Evolutionary conservation across 1,284 basidiomycete genomes (phyloP).

Genomic region (Tilletia indica): DNA sequence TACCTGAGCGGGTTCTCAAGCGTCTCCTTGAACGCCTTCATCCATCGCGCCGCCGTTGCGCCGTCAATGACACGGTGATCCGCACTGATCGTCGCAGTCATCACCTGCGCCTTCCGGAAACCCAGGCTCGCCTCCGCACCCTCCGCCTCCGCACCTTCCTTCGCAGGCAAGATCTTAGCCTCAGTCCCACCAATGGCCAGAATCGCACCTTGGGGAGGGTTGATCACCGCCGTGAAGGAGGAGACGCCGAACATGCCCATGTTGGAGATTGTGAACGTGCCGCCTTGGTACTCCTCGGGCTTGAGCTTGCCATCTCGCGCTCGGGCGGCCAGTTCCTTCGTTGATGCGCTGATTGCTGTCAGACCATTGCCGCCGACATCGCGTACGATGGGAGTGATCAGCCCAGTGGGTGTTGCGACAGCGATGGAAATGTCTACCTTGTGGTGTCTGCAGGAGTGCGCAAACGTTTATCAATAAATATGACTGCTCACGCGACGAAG

Average conservation of each 20-base stretch:
- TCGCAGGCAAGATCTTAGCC: slow-evolving; percentile 77
- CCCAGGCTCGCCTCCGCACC: slow-evolving; percentile 74
- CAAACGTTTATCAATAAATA: not conserved
- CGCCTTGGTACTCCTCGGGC: slow-evolving; percentile 94
- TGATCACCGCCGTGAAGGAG: slow-evolving; percentile 99
- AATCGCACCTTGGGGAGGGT: slow-evolving; percentile 96
- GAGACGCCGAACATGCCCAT: slow-evolving; percentile 90
- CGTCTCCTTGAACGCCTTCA: slow-evolving; percentile 93
- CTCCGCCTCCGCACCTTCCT: slow-evolving; percentile 64
- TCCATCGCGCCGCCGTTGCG: slow-evolving; percentile 62
- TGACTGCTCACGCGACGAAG: too few species aligned
- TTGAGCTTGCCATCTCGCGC: slow-evolving; percentile 94
- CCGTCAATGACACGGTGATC: slow-evolving; percentile 74
- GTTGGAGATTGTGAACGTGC: slow-evolving; percentile 98
- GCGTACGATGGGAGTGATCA: slow-evolving; percentile 97
- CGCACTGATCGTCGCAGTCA: slow-evolving; percentile 93
- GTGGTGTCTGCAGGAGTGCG: slow-evolving; percentile 69
- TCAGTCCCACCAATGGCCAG: slow-evolving; percentile 89
- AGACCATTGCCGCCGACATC: slow-evolving; percentile 89
- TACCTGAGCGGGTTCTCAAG: slow-evolving; percentile 87
- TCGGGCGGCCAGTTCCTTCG: slow-evolving; percentile 88
- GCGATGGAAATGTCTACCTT: slow-evolving; percentile 96
- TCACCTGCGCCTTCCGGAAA: slow-evolving; percentile 66
- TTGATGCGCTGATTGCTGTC: slow-evolving; percentile 83
- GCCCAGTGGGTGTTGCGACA: slow-evolving; percentile 89